These are phyloP conservation scores for Coriaria nepalensis DNA, from an alignment of 306 rosid species.

Conservation along the genomic window DNA sequence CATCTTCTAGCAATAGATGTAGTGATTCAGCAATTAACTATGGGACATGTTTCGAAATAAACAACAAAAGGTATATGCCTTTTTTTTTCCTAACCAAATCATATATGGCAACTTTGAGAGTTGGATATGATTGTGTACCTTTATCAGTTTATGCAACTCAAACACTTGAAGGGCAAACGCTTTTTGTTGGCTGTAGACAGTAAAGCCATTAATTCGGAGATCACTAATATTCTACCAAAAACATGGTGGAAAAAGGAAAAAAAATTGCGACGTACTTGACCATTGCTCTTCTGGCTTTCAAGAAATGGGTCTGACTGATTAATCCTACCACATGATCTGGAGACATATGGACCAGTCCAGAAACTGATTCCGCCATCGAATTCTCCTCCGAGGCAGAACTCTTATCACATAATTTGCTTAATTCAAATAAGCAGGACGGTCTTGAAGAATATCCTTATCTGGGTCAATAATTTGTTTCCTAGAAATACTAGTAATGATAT, in stretches of 20 bases:
- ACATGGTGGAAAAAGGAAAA: not conserved
- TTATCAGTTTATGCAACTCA: constrained; percentile 33
- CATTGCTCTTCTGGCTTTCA: constrained; percentile 84
- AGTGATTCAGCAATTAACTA: too few species aligned
- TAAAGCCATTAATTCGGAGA: not conserved
- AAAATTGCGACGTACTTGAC: constrained; percentile 39
- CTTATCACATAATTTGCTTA: too few species aligned
- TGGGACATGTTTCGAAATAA: too few species aligned
- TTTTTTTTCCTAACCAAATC: not conserved
- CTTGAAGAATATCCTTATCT: too few species aligned
- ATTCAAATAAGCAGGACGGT: too few species aligned
- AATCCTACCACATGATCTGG: constrained; percentile 74
- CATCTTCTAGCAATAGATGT: too few species aligned
- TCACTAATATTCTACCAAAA: not conserved
- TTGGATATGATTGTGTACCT: constrained; percentile 13
- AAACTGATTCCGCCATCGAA: constrained; percentile 39
- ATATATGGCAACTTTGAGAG: not conserved
- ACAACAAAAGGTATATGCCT: too few species aligned
- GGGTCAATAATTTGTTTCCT: too few species aligned
- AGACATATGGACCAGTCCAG: constrained; percentile 27
- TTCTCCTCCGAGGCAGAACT: constrained; percentile 33
- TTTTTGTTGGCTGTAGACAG: constrained; percentile 22
- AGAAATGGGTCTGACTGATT: constrained; percentile 74
- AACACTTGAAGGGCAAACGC: constrained; percentile 32
- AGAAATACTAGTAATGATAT: too few species aligned